Conservation (phyloP, 2,329 filamentous ascomycete genomes). For the Cercospora nicotianae region DNA sequence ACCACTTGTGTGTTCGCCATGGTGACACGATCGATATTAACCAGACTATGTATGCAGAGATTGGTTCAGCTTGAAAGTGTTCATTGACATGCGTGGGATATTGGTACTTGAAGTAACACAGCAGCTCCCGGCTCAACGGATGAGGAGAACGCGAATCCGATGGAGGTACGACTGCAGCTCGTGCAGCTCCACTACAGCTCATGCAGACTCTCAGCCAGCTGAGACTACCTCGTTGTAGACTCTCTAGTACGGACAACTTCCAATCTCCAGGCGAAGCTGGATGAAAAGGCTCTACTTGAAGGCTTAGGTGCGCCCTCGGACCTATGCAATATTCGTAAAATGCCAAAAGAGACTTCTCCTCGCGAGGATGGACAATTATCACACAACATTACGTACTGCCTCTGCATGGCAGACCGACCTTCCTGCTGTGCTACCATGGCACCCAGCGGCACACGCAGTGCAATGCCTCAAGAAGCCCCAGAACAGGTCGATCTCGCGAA, state of each 20-base stretch:
- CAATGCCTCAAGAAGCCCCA: neutral
- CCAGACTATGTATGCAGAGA: neutral
- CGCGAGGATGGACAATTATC: neutral
- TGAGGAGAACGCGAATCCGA: slow-evolving; percentile 5
- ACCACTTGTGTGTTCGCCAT: slow-evolving; percentile 12
- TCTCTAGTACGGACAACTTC: too few relatives aligned
- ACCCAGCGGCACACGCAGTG: neutral
- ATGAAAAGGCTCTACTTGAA: neutral
- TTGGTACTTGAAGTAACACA: neutral
- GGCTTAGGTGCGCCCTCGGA: neutral
- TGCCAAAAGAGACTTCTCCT: neutral
- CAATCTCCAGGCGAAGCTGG: neutral
- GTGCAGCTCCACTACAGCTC: neutral
- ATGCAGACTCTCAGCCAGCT: neutral
- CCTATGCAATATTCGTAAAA: neutral
- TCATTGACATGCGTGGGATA: neutral
- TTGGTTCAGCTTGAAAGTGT: neutral
- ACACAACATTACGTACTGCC: neutral
- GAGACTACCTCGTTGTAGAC: neutral
- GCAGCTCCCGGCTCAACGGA: neutral
- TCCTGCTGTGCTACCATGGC: neutral
- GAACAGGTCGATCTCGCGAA: neutral
- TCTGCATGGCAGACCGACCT: neutral
- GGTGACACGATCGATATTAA: neutral
- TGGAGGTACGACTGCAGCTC: neutral